A percentile compares a stretch with the other conserved stretches of the same genome.
Conservation (phyloP, 148 eudicot genomes). For the Cornus florida region DNA sequence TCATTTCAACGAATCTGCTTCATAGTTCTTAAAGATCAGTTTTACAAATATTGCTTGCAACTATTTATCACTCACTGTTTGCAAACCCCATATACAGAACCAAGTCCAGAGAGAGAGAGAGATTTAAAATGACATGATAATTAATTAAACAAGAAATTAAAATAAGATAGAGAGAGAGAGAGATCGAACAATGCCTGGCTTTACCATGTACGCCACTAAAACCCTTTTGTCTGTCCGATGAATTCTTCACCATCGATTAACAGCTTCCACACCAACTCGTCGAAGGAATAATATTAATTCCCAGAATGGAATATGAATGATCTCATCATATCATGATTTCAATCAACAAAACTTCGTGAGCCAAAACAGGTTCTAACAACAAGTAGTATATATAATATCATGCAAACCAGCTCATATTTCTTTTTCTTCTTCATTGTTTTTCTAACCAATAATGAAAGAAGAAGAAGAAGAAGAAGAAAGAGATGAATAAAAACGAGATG, state of each 20-base stretch:
- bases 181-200: conserved; percentile 46
- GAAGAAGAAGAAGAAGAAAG: background rate
- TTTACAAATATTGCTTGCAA: background rate
- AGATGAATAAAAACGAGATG: too few species aligned
- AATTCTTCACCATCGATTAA: conserved; percentile 5
- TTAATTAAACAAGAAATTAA: background rate
- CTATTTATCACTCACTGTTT: background rate
- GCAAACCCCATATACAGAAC: background rate
- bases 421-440: conserved; percentile 16
- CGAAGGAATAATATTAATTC: background rate
- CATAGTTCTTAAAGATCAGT: too few species aligned
- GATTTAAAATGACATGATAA: background rate
- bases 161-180: background rate
- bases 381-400: too few species aligned
- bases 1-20: background rate
- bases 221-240: conserved; percentile 1
- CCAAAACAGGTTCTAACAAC: background rate
- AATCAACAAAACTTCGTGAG: background rate
- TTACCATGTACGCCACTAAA: conserved; percentile 45
- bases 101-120: background rate
- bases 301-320: background rate
- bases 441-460: background rate
- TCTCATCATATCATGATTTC: background rate
- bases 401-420: background rate
- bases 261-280: background rate